Evolutionary conservation across 148 eudicot species (phyloP).

Genomic region (Chenopodium formosanum): DNA sequence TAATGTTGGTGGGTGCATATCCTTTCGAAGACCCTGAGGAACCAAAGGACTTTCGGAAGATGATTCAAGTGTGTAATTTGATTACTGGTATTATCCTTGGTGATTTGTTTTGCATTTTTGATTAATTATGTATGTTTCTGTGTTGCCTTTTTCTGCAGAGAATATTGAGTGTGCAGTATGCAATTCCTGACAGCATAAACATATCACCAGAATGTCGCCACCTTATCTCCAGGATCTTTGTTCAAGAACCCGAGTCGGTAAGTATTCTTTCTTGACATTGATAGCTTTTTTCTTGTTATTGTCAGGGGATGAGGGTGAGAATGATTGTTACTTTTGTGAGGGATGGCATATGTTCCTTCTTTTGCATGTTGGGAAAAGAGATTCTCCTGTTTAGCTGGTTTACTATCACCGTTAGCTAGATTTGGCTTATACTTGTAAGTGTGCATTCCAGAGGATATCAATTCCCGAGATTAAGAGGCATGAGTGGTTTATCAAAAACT

Average conservation of each 20-base stretch:
- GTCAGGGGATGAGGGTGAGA: not conserved
- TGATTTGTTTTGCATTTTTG: not conserved
- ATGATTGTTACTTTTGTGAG: not conserved
- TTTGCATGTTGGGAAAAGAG: not conserved
- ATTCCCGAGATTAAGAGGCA: conserved; percentile 78
- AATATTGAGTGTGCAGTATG: conserved; percentile 75
- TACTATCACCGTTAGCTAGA: not conserved
- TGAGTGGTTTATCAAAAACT: conserved; percentile 80
- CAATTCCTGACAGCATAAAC: conserved; percentile 65
- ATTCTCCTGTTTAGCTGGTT: not conserved
- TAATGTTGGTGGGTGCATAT: conserved; percentile 87
- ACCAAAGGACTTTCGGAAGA: conserved; percentile 84
- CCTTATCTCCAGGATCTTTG: conserved; percentile 92
- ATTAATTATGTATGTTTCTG: not conserved
- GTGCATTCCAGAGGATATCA: conserved; percentile 72
- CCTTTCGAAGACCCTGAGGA: conserved; percentile 94
- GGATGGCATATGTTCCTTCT: not conserved
- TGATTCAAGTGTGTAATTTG: conserved; percentile 52
- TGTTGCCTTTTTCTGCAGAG: conserved; percentile 46
- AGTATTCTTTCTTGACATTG: conserved; percentile 25
- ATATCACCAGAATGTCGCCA: conserved; percentile 76
- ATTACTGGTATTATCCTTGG: conserved; percentile 1
- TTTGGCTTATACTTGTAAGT: not conserved
- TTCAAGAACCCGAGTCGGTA: conserved; percentile 74
- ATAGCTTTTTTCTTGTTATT: not conserved